Evolutionary conservation across 768 basidiomycete species (phyloP).

Genomic region (Suillus luteus): DNA sequence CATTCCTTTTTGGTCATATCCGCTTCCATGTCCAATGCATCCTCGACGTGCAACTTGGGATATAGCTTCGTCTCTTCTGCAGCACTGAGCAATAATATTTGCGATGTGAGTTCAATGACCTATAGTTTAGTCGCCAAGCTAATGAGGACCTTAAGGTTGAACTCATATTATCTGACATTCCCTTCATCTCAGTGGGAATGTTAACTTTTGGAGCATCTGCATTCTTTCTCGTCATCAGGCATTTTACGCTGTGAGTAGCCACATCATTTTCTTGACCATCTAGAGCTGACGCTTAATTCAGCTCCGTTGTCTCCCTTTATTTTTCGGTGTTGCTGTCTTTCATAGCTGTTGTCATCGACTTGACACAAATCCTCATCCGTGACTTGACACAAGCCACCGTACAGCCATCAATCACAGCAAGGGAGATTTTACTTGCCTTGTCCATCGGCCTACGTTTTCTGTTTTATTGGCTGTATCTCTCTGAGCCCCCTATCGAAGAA

Average conservation of each 20-base stretch:
- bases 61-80: conserved; percentile 33
- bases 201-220: conserved; percentile 60
- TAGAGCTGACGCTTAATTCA: conserved; percentile 23
- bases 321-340: conserved; percentile 61
- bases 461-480: conserved; percentile 70
- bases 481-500: conserved; percentile 52
- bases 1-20: conserved; percentile 19
- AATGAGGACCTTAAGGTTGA: conserved; percentile 44
- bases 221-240: conserved; percentile 55
- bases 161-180: conserved; percentile 61
- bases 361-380: conserved; percentile 52
- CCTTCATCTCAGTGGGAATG: conserved; percentile 67
- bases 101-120: conserved; percentile 40
- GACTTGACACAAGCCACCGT: conserved; percentile 31
- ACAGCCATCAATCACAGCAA: conserved; percentile 45
- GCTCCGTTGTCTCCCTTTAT: conserved; percentile 54
- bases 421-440: conserved; percentile 61
- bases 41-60: conserved; percentile 21
- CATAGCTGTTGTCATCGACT: conserved; percentile 61
- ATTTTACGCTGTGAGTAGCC: conserved; percentile 49
- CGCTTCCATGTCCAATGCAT: conserved; percentile 22
- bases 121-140: neutral
- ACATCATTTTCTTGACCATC: neutral
- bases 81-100: conserved; percentile 41
- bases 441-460: conserved; percentile 61